A percentile compares a stretch with the other conserved stretches of the same genome.
Conservation (phyloP, 345 rosid species). For the Eucalyptus regnans region DNA sequence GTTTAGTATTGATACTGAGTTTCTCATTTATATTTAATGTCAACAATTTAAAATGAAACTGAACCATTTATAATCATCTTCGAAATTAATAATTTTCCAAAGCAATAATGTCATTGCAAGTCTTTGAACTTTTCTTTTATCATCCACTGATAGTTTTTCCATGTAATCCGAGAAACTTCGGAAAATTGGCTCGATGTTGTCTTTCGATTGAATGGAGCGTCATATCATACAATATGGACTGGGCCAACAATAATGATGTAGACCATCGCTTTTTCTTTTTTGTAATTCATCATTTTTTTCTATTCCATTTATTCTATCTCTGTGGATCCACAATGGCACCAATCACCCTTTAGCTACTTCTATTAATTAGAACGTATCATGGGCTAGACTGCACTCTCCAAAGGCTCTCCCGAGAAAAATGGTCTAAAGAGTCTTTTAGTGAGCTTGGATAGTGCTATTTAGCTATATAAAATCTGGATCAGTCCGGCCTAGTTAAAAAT, state of each 20-base stretch:
- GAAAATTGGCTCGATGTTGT: not conserved
- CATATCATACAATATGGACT: not conserved
- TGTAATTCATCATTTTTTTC: not conserved
- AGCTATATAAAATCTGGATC: too few relatives aligned
- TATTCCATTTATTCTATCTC: not conserved
- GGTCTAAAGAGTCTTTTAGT: not conserved
- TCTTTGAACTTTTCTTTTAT: not conserved
- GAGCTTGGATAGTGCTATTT: too few relatives aligned
- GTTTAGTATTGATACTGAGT: not conserved
- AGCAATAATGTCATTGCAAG: not conserved
- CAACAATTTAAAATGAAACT: too few relatives aligned
- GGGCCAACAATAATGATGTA: not conserved
- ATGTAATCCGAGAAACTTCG: not conserved
- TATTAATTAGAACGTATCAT: not conserved
- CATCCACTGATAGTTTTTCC: not conserved
- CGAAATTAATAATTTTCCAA: too few relatives aligned
- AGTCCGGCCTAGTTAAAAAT: too few relatives aligned
- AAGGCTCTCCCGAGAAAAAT: not conserved
- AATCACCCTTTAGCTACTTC: not conserved
- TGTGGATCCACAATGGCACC: not conserved
- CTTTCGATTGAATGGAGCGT: not conserved
- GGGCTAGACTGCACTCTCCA: not conserved
- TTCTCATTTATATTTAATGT: too few relatives aligned
- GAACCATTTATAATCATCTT: not conserved
- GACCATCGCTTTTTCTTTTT: not conserved